A percentile compares a stretch with the other conserved stretches of the same genome.
Evolutionary conservation across 345 rosid species (phyloP).

Genomic region (Sisymbrium altissimum): DNA sequence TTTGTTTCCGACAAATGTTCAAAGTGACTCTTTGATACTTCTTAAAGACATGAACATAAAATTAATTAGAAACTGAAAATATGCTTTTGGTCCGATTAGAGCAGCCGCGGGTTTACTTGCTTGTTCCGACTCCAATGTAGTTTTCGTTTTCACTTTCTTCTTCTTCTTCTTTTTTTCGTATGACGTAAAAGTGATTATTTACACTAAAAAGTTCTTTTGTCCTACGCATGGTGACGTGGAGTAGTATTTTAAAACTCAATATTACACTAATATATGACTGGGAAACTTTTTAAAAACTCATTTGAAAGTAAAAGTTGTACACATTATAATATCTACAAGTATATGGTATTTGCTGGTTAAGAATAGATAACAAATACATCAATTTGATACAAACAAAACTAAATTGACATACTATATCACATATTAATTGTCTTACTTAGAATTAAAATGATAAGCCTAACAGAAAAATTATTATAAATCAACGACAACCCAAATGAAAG

Average conservation of each 20-base stretch:
- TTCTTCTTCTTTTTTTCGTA: neutral
- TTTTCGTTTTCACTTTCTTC: constrained; percentile 26
- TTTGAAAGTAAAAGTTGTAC: neutral
- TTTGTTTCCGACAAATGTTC: neutral
- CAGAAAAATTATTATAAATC: neutral
- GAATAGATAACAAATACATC: neutral
- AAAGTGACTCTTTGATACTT: constrained; percentile 24
- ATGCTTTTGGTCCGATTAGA: constrained; percentile 12
- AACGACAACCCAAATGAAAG: too few relatives aligned
- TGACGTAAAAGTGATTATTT: constrained; percentile 24
- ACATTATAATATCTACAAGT: constrained; percentile 1
- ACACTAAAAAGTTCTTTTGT: constrained; percentile 23
- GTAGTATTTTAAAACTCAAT: constrained; percentile 2
- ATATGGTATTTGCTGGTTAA: neutral
- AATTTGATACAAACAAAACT: neutral
- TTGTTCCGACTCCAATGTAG: constrained; percentile 21
- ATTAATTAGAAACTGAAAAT: neutral
- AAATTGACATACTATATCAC: neutral
- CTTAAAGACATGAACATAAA: constrained; percentile 12
- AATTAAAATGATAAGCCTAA: neutral
- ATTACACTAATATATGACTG: constrained; percentile 17
- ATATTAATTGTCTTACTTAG: neutral
- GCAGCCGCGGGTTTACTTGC: constrained; percentile 21
- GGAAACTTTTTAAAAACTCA: neutral
- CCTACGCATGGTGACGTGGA: constrained; percentile 33